A percentile compares a stretch with the other conserved stretches of the same genome.
phyloP scores from a whole-genome alignment of 1,139 yeast species.

The Blastobotrys ciferrii region DNA sequence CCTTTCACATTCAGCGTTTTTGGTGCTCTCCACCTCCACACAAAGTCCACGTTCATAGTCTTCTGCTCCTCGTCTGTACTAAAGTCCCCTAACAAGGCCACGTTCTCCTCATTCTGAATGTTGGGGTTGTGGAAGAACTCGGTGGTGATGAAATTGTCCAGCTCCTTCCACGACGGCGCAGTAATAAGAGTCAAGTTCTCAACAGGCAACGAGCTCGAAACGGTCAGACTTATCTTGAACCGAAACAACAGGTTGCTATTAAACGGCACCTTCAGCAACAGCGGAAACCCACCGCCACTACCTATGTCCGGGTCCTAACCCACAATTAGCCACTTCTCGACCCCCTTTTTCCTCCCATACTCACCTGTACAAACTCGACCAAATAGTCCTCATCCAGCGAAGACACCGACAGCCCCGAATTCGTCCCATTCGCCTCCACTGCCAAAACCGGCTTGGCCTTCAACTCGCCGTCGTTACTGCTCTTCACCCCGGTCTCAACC shows the following conservation, averaged over 20 bases:
- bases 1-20: constrained; percentile 22
- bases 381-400: constrained; percentile 9
- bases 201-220: constrained; percentile 18
- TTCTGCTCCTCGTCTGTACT: constrained; percentile 15
- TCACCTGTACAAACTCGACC: constrained; percentile 22
- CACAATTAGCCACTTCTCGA: background rate
- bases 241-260: constrained; percentile 17
- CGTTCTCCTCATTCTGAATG: constrained; percentile 41
- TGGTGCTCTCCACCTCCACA: constrained; percentile 34
- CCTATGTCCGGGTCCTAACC: constrained; percentile 19
- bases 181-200: constrained; percentile 37
- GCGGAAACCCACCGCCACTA: constrained; percentile 13
- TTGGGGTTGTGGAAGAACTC: constrained; percentile 44
- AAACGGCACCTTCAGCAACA: constrained; percentile 27
- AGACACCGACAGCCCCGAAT: constrained; percentile 12
- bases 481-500: background rate
- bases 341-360: background rate
- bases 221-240: constrained; percentile 23
- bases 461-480: background rate
- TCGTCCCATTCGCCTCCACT: constrained; percentile 5
- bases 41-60: constrained; percentile 26
- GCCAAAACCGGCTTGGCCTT: background rate
- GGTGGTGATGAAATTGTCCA: constrained; percentile 37
- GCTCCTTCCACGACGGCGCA: constrained; percentile 30
- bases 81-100: constrained; percentile 39